phyloP scores from a whole-genome alignment of 768 basidiomycete species.

The Dioszegia hungarica region DNA sequence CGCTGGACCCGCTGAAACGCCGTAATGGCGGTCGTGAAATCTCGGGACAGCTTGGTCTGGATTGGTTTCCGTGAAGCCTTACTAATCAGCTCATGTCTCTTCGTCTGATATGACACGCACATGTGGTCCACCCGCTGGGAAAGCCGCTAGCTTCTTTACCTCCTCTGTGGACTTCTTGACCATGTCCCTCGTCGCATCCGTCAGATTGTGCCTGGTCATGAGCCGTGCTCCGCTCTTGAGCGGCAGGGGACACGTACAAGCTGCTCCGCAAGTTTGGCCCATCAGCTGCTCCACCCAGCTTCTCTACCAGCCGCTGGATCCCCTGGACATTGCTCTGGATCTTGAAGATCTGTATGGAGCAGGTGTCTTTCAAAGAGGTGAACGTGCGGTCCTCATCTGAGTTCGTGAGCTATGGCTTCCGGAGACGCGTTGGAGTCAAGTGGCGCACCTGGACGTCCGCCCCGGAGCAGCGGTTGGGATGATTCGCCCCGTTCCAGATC shows the following conservation, averaged over 20 bases:
- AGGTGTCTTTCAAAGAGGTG: conserved; percentile 56
- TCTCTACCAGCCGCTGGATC: conserved; percentile 91
- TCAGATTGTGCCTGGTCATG: conserved; percentile 72
- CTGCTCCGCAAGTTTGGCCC: conserved; percentile 72
- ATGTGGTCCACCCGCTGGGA: conserved; percentile 51
- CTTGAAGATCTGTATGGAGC: conserved; percentile 86
- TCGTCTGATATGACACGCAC: conserved; percentile 16
- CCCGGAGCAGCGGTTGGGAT: conserved; percentile 31
- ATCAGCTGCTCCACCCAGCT: conserved; percentile 79
- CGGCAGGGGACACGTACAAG: conserved; percentile 58
- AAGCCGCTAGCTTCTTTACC: conserved; percentile 74
- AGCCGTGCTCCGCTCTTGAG: neutral
- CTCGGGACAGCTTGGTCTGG: conserved; percentile 87
- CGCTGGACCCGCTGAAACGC: conserved; percentile 90
- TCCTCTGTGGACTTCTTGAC: conserved; percentile 90
- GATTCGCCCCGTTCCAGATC: conserved; percentile 44
- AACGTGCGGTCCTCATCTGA: conserved; percentile 66
- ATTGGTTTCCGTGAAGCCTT: conserved; percentile 48
- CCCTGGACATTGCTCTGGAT: conserved; percentile 96
- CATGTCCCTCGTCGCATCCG: conserved; percentile 90
- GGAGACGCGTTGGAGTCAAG: neutral
- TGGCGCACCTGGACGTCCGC: conserved; percentile 27
- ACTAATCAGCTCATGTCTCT: neutral
- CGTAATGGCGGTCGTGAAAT: conserved; percentile 80
- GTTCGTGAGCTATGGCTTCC: neutral